Conservation (phyloP, 1,284 basidiomycete species). For the Omphalotus olearius region DNA sequence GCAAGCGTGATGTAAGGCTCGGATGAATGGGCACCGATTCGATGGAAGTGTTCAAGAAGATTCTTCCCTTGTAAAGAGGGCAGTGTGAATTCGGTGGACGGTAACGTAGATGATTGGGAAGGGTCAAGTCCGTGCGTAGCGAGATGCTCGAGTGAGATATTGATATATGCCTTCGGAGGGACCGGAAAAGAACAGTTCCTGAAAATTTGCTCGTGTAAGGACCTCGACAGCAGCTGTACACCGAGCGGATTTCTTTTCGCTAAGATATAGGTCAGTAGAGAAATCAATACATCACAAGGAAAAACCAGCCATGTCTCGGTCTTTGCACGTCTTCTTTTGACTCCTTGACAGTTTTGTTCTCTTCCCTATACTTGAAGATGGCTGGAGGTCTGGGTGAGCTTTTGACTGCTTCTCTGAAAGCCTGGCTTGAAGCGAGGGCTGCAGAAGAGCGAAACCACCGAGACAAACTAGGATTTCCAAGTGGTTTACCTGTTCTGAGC, state of each 20-base stretch:
- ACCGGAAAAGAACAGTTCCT: slow-evolving; percentile 62
- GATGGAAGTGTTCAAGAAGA: slow-evolving; percentile 88
- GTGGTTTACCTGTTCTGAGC: slow-evolving; percentile 7
- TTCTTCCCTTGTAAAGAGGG: slow-evolving; percentile 82
- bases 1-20: slow-evolving; percentile 84
- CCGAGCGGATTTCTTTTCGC: slow-evolving; percentile 83
- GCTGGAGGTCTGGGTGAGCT: slow-evolving; percentile 1
- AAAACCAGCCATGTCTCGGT: slow-evolving; percentile 8
- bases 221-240: slow-evolving; percentile 85
- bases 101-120: slow-evolving; percentile 75
- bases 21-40: slow-evolving; percentile 68
- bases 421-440: slow-evolving; percentile 7
- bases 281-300: background rate
- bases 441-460: slow-evolving; percentile 17
- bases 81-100: slow-evolving; percentile 77
- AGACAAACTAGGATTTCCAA: slow-evolving; percentile 15
- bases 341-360: slow-evolving; percentile 3
- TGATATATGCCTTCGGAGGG: slow-evolving; percentile 60
- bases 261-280: slow-evolving; percentile 19
- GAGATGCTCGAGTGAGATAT: slow-evolving; percentile 81
- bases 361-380: slow-evolving; percentile 15
- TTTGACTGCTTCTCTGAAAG: slow-evolving; percentile 11
- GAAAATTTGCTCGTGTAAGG: slow-evolving; percentile 84
- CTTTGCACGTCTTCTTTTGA: slow-evolving; percentile 1
- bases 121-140: slow-evolving; percentile 77